Evolutionary conservation across 371 early-diverging fungal species (phyloP).

Genomic region (Coemansia sp.): DNA sequence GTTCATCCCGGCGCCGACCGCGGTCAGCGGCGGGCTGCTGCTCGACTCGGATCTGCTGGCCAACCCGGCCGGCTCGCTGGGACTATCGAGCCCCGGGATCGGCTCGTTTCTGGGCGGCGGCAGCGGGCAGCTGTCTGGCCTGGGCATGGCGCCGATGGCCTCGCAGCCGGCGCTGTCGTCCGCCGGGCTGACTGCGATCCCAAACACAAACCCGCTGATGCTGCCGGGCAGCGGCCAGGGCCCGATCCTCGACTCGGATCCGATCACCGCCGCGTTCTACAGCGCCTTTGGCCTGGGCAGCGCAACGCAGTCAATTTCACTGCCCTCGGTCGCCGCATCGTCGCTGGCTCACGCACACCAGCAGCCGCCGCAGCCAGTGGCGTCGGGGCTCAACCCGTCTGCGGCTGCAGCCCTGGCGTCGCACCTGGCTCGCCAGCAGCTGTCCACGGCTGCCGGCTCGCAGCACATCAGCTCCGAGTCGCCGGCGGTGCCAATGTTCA

Average conservation of each 20-base stretch:
- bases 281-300: conserved; percentile 34
- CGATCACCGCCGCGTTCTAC: conserved; percentile 44
- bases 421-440: conserved; percentile 32
- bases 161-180: conserved; percentile 1
- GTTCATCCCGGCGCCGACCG: conserved; percentile 20
- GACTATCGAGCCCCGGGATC: conserved; percentile 20
- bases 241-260: conserved; percentile 29
- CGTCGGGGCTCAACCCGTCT: conserved; percentile 21
- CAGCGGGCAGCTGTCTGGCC: conserved; percentile 4
- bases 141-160: conserved; percentile 1
- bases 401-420: conserved; percentile 33
- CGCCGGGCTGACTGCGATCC: conserved; percentile 25
- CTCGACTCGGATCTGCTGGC: conserved; percentile 30
- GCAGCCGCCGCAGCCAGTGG: conserved; percentile 3
- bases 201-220: conserved; percentile 47
- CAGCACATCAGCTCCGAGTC: not conserved
- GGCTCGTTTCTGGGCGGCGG: conserved; percentile 19
- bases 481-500: not conserved
- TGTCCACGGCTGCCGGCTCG: conserved; percentile 17
- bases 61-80: conserved; percentile 15
- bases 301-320: not conserved
- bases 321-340: conserved; percentile 1
- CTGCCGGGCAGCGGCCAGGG: conserved; percentile 46
- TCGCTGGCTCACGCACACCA: not conserved
- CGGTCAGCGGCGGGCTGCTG: conserved; percentile 29